Conservation (phyloP, 1,284 basidiomycete species). For the Cronartium quercuum region DNA sequence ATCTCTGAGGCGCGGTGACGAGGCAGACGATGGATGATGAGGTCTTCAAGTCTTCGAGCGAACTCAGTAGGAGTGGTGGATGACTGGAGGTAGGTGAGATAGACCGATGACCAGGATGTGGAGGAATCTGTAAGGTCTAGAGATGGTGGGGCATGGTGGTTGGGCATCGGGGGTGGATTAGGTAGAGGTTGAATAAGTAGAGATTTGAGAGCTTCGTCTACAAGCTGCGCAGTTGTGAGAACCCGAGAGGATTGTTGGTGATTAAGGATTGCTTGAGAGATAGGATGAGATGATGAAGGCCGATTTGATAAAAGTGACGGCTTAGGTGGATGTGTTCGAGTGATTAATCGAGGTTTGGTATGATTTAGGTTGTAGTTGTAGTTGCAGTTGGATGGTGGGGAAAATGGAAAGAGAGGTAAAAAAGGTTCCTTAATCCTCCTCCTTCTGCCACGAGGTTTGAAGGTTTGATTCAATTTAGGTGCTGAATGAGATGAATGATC, state of each 20-base stretch:
- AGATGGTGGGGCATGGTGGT: background rate
- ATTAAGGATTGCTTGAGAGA: background rate
- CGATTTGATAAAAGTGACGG: too few species aligned
- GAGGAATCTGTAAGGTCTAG: too few species aligned
- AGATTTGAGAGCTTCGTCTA: background rate
- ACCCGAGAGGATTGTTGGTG: background rate
- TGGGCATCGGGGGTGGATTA: background rate
- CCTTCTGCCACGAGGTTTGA: too few species aligned
- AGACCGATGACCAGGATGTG: slow-evolving; percentile 9
- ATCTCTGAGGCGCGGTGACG: slow-evolving; percentile 1
- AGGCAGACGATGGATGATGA: slow-evolving; percentile 15
- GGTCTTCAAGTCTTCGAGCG: slow-evolving; percentile 13
- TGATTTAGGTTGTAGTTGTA: too few species aligned
- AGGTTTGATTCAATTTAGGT: too few species aligned
- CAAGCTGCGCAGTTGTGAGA: background rate
- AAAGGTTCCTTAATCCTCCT: background rate
- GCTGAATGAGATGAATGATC: background rate
- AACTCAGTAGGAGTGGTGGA: slow-evolving; percentile 24
- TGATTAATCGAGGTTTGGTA: background rate
- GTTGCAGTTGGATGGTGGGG: too few species aligned
- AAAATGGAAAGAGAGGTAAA: background rate
- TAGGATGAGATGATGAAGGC: background rate
- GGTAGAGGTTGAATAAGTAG: background rate
- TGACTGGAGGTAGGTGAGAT: slow-evolving; percentile 17
- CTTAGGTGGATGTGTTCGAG: background rate